Conservation (phyloP, 352 stramenopile species). For the Pythium rishiriense region DNA sequence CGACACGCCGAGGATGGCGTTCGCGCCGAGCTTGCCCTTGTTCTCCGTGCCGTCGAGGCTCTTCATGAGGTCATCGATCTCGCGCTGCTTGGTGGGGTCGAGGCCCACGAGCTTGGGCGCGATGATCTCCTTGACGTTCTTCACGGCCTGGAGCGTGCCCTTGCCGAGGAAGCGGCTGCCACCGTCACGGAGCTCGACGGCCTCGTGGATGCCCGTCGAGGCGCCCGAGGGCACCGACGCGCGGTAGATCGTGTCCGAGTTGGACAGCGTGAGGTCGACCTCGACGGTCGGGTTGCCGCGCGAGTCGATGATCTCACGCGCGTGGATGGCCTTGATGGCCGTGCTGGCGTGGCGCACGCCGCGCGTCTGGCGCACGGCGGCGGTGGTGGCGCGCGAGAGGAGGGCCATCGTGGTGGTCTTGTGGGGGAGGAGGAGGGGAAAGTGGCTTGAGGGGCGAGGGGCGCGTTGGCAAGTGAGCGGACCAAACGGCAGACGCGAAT, state of each 20-base stretch:
- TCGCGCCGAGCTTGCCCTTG: constrained; percentile 98
- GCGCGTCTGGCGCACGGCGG: constrained; percentile 12
- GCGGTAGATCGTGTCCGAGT: constrained; percentile 92
- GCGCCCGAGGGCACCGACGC: constrained; percentile 95
- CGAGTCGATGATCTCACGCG: constrained; percentile 98
- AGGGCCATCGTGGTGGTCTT: no score
- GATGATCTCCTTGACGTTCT: constrained; percentile 98
- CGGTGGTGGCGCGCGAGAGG: constrained; percentile 14
- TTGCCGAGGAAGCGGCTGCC: constrained; percentile 98
- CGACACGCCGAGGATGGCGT: constrained; percentile 98
- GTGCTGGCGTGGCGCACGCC: constrained; percentile 56
- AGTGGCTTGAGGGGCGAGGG: constrained; percentile 1
- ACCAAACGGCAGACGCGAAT: background rate
- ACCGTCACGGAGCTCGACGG: constrained; percentile 97
- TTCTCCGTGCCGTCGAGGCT: constrained; percentile 97
- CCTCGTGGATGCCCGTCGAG: constrained; percentile 96
- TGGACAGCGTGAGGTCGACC: constrained; percentile 92
- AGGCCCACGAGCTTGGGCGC: constrained; percentile 94
- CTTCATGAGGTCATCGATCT: constrained; percentile 96
- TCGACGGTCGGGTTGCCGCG: constrained; percentile 98
- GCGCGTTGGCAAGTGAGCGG: constrained; percentile 21
- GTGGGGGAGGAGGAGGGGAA: background rate
- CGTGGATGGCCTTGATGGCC: constrained; percentile 90
- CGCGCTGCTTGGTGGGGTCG: constrained; percentile 94
- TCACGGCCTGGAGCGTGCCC: constrained; percentile 96